phyloP scores from a whole-genome alignment of 495 filamentous ascomycete genomes.

The Tetracladium setigerum region DNA sequence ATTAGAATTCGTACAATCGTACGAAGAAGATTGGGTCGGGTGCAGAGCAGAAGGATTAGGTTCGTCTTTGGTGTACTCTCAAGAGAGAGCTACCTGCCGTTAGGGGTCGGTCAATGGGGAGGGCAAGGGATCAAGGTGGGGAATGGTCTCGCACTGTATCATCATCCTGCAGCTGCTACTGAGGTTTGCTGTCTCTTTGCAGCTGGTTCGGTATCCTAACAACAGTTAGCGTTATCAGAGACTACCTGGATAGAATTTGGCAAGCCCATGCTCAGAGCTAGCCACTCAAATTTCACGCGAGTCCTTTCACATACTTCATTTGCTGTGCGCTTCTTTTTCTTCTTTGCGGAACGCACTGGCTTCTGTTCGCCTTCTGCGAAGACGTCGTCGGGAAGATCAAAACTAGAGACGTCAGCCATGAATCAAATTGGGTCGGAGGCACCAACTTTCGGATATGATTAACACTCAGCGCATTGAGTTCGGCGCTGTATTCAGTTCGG shows the following conservation, averaged over 20 bases:
- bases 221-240: conserved; percentile 17
- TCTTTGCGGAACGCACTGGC: conserved; percentile 54
- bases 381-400: conserved; percentile 80
- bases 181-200: conserved; percentile 31
- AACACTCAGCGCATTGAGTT: conserved; percentile 59
- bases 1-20: too few species aligned
- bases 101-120: conserved; percentile 19
- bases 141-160: conserved; percentile 13
- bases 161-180: conserved; percentile 29
- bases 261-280: conserved; percentile 12
- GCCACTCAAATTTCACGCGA: conserved; percentile 1
- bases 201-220: conserved; percentile 22
- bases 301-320: conserved; percentile 25
- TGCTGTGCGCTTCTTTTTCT: conserved; percentile 23
- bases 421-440: not conserved
- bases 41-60: too few species aligned
- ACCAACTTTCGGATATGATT: conserved; percentile 72
- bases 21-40: too few species aligned
- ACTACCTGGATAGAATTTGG: not conserved
- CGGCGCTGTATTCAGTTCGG: conserved; percentile 57
- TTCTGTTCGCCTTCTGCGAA: conserved; percentile 75
- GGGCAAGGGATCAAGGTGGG: conserved; percentile 3
- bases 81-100: conserved; percentile 6
- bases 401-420: conserved; percentile 39
- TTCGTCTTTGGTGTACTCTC: too few species aligned